Evolutionary conservation across 352 stramenopile genomes (phyloP), one percentile per base, ranked within the genome.

Genomic region (Phytophthora megakarya): DNA sequence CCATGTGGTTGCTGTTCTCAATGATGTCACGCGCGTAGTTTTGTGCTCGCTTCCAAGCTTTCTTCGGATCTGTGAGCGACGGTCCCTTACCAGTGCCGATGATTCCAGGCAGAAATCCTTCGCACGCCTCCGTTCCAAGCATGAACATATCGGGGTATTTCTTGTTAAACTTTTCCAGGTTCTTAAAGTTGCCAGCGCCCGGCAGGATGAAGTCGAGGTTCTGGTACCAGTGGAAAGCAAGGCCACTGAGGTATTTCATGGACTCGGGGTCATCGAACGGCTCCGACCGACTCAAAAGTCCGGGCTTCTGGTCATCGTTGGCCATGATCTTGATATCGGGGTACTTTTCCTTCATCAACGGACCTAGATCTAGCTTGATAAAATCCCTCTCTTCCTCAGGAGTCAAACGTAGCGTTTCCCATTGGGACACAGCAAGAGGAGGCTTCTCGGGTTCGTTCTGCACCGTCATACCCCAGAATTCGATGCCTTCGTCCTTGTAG

Each of bases 11-110:
- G 8, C 94, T 45, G 63, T 97, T 84, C 48, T 85, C 76, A 48
- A 97, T 88, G 56, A 97, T 94, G 65, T 97, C 87, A 35, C 87
- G 84, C 19, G 72, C 80, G 48, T 95, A 91, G 54, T 85, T 78
- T 47, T 97, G 78, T 7, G 63, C 86, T 22, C 86, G 78, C 25
- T 76, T 63, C 84, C 86, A 95, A 67, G 56, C 22, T 60, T 70
- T 25, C 58, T 67, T 16, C 26, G 51, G 16, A 72, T 69, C n/a
- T 63, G 35, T 23, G 6, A 72, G 55, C 30, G 78, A 76, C 1
- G 78, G 58, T 13, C 74, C 72, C 6, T 75, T 70, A 2, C 82
- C 78, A 19, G 79, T 87, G 39, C 74, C 78, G 16, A 86, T 25
- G 5, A 65, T 58, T 26, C 71, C 45, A 44, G 72, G 59, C 57